A percentile compares a stretch with the other conserved stretches of the same genome.
Evolutionary conservation across 2,329 filamentous ascomycete genomes (phyloP).

Genomic region (Colletotrichum aenigma): DNA sequence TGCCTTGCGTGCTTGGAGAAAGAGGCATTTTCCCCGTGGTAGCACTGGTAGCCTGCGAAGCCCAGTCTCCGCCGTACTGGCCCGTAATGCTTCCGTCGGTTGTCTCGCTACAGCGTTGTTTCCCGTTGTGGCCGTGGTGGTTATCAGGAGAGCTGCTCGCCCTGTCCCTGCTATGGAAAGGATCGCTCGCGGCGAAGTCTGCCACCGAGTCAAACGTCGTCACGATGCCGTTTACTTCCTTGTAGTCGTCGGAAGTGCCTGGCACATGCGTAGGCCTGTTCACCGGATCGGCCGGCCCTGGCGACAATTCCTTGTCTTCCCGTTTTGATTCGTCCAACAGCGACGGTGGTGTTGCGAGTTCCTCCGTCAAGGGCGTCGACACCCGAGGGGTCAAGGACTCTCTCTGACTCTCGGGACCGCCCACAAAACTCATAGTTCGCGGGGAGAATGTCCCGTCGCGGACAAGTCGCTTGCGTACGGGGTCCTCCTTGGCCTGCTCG

Average conservation of each 20-base stretch:
- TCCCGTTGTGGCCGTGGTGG: constrained; percentile 46
- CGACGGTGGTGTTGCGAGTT: constrained; percentile 12
- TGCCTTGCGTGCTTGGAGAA: constrained; percentile 69
- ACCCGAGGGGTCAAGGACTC: constrained; percentile 12
- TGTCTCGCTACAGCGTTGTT: constrained; percentile 64
- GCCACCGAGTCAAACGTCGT: constrained; percentile 50
- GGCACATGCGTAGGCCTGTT: constrained; percentile 35
- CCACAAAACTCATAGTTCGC: constrained; percentile 46
- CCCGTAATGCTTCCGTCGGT: constrained; percentile 64
- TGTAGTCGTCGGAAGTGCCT: constrained; percentile 37
- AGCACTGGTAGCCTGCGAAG: constrained; percentile 66
- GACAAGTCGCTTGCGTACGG: constrained; percentile 37
- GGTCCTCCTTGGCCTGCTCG: constrained; percentile 59
- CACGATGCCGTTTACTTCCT: constrained; percentile 47
- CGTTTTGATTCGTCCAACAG: constrained; percentile 24
- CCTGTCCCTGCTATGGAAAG: constrained; percentile 43
- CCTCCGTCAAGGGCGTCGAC: constrained; percentile 15
- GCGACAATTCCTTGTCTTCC: constrained; percentile 28
- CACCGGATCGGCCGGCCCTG: constrained; percentile 30
- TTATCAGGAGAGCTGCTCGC: constrained; percentile 35
- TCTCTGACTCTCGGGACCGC: constrained; percentile 15
- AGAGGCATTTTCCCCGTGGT: constrained; percentile 68
- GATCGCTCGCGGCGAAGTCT: constrained; percentile 54
- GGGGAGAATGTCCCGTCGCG: constrained; percentile 50
- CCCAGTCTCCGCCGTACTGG: constrained; percentile 62